Evolutionary conservation across 768 basidiomycete genomes (phyloP), one percentile per base, ranked within the genome.

Genomic region (Leucosporidium creatinivorum): DNA sequence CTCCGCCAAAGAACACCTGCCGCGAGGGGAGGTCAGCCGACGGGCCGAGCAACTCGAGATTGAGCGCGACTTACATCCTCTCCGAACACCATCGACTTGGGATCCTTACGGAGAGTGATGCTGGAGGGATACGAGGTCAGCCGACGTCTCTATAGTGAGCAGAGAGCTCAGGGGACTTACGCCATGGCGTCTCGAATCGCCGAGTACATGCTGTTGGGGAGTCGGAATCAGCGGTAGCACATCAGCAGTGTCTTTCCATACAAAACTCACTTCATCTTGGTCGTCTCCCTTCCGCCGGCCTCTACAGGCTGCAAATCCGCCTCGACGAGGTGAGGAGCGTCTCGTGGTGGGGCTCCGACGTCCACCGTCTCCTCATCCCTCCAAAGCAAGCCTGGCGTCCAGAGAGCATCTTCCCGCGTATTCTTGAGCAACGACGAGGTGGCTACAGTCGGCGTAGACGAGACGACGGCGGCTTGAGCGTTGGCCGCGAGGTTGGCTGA

Each of bases 131-230:
- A 7, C 30, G 15, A 18, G n/a, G n/a, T 18, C 17, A 18, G 9
- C n/a, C 17, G 54, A 1, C 30, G 17, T 10, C n/a, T 3, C 1
- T 8, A 51, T 10, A 15, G 10, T 55, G 15, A 33, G 26, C 57
- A 61, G 12, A 15, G 8, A 30, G 28, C 6, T 3, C 6, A 12
- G 9, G 23, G 15, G 23, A 33, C 79, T 59, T 73, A 88, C 89
- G 87, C 87, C 81, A 96, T 84, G 3, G 91, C 91, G 77, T 94
- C 91, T 57, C 93, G 83, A 19, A 97, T 84, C 1, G 93, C 89
- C 77, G 96, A 93, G 78, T 92, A 96, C 72, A 87, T 81, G 76
- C 61, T 70, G 55, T 21, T 18, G 10, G 13, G 0, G 21, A 44
- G 0, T 28, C 47, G 13, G 3, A 23, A 1, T 39, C 39, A 61